phyloP scores from a whole-genome alignment of 768 basidiomycete genomes.

The Xerocomus brunneocitrinus region DNA sequence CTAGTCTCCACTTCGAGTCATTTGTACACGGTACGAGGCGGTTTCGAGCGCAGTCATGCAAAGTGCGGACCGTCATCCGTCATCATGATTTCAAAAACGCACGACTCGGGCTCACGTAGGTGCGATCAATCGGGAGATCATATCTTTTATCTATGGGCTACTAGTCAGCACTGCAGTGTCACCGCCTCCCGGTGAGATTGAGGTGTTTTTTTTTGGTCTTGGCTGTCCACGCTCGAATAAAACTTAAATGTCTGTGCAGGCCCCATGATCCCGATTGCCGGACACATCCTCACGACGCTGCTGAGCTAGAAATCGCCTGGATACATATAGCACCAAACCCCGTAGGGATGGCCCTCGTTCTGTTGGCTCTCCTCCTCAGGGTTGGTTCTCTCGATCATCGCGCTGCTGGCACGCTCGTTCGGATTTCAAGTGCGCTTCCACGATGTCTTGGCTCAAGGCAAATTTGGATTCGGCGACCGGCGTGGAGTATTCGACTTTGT shows the following conservation, averaged over 20 bases:
- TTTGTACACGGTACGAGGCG: not conserved
- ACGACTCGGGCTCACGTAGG: not conserved
- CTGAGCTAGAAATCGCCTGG: conserved; percentile 14
- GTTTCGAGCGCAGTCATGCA: not conserved
- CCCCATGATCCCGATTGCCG: not conserved
- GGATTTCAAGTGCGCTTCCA: not conserved
- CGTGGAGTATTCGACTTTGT: conserved; percentile 32
- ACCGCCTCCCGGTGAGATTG: conserved; percentile 5
- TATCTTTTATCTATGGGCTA: conserved; percentile 8
- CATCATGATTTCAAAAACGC: not conserved
- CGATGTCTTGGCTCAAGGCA: conserved; percentile 30
- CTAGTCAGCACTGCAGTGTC: conserved; percentile 5
- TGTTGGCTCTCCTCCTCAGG: not conserved
- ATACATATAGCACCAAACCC: conserved; percentile 25
- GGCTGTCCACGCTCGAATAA: conserved; percentile 5
- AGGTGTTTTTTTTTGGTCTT: conserved; percentile 9
- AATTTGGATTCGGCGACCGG: conserved; percentile 26
- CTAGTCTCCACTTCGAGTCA: not conserved
- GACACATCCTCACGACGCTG: conserved; percentile 7
- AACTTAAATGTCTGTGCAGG: not conserved
- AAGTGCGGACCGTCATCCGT: not conserved
- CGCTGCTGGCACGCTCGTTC: not conserved
- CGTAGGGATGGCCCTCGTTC: not conserved
- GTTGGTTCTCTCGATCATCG: not conserved
- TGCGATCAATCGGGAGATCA: conserved; percentile 3